These are phyloP conservation scores for Entoloma clypeatum DNA, from an alignment of 1,284 basidiomycete species.

Conservation along the genomic window DNA sequence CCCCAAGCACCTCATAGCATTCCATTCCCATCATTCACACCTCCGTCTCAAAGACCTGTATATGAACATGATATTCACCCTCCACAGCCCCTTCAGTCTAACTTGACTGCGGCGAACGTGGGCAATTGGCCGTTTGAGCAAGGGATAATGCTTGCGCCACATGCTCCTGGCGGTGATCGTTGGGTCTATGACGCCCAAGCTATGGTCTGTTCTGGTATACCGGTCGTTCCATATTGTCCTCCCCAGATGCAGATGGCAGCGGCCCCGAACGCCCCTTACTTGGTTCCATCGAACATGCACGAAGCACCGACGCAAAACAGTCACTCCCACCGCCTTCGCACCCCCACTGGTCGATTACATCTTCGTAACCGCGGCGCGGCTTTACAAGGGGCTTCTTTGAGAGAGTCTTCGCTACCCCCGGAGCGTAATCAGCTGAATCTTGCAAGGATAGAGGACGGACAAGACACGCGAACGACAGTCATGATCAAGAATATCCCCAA, in stretches of 20 bases:
- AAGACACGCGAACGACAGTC: constrained; percentile 78
- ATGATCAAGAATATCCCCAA: constrained; percentile 91
- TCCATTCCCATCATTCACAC: constrained; percentile 11
- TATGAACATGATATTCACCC: constrained; percentile 22
- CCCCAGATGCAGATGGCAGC: constrained; percentile 8
- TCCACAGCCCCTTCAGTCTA: constrained; percentile 11
- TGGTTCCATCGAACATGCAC: constrained; percentile 1
- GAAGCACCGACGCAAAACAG: constrained; percentile 7
- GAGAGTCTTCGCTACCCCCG: constrained; percentile 21
- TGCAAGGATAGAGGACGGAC: constrained; percentile 65
- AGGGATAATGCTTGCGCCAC: constrained; percentile 16
- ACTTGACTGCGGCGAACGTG: constrained; percentile 21
- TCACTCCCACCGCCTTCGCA: constrained; percentile 1
- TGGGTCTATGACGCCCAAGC: constrained; percentile 13
- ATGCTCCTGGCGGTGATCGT: constrained; percentile 8
- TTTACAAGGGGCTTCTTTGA: neutral
- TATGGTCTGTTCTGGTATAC: constrained; percentile 5
- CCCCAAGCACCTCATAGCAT: constrained; percentile 7
- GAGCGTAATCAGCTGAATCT: constrained; percentile 71
- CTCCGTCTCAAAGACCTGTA: constrained; percentile 12
- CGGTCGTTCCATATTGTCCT: constrained; percentile 7
- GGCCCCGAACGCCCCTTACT: constrained; percentile 3
- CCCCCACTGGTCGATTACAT: constrained; percentile 3
- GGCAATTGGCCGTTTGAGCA: constrained; percentile 25
- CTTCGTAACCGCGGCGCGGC: neutral